phyloP scores from a whole-genome alignment of 1,284 basidiomycete genomes.

The Cystobasidiaceae sp. region DNA sequence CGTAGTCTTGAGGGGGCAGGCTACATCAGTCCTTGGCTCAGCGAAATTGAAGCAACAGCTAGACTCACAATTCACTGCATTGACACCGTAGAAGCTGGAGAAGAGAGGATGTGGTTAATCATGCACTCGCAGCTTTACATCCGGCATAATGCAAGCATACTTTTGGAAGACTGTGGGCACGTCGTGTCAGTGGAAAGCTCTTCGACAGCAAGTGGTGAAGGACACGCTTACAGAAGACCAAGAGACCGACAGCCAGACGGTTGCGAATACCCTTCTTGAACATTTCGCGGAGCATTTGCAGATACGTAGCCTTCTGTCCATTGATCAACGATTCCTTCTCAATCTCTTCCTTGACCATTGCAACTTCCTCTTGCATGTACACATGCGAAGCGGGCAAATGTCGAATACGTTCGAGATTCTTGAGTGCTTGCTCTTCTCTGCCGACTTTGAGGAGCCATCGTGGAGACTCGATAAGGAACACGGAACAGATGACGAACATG shows the following conservation, averaged over 20 bases:
- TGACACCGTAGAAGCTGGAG: slow-evolving; percentile 63
- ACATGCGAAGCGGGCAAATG: slow-evolving; percentile 37
- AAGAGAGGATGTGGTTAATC: slow-evolving; percentile 58
- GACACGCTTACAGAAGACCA: slow-evolving; percentile 34
- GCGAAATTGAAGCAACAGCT: not conserved
- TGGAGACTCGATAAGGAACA: slow-evolving; percentile 42
- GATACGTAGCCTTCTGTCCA: not conserved
- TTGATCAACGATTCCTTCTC: not conserved
- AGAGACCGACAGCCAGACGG: slow-evolving; percentile 38
- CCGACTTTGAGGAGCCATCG: slow-evolving; percentile 41
- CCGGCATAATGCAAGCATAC: not conserved
- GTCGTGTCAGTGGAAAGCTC: not conserved
- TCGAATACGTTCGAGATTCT: slow-evolving; percentile 39
- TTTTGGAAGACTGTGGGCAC: not conserved
- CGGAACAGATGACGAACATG: slow-evolving; percentile 35
- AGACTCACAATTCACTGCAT: slow-evolving; percentile 44
- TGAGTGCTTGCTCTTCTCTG: slow-evolving; percentile 38
- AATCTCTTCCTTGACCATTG: not conserved
- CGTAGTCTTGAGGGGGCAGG: slow-evolving; percentile 33
- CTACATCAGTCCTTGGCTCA: not conserved
- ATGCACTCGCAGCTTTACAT: slow-evolving; percentile 3
- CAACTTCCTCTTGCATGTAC: slow-evolving; percentile 34
- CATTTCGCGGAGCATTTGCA: not conserved
- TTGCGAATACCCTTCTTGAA: slow-evolving; percentile 37
- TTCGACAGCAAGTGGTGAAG: not conserved